These are phyloP conservation scores for Clausena lansium DNA, from an alignment of 345 rosid species.

Conservation along the genomic window DNA sequence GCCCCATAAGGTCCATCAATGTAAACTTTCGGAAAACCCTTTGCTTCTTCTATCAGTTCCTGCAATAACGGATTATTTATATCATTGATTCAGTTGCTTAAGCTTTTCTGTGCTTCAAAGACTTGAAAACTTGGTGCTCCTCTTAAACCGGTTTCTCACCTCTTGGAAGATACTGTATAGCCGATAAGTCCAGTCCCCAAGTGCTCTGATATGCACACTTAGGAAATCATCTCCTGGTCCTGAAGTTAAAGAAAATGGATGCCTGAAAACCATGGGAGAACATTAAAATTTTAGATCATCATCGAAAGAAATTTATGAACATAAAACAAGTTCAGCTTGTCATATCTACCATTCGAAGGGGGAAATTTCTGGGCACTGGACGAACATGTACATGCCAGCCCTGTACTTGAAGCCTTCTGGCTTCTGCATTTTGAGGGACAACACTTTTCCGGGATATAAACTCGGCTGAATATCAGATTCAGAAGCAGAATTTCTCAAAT, in stretches of 20 bases:
- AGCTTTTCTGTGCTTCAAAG: background rate
- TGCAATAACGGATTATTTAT: constrained; percentile 4
- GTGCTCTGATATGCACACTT: constrained; percentile 53
- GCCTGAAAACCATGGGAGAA: constrained; percentile 37
- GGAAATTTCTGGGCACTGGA: constrained; percentile 60
- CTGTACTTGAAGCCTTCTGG: constrained; percentile 44
- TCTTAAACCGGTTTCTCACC: constrained; percentile 22
- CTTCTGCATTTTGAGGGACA: constrained; percentile 39
- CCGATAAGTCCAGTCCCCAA: constrained; percentile 63
- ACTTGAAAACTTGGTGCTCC: background rate
- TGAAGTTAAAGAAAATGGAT: constrained; percentile 61
- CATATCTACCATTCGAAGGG: constrained; percentile 49
- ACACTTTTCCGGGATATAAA: constrained; percentile 47
- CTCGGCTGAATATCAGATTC: constrained; percentile 32
- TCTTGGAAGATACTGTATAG: constrained; percentile 46
- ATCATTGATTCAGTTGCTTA: background rate
- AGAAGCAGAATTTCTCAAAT: background rate
- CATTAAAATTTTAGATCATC: background rate
- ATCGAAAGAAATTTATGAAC: background rate
- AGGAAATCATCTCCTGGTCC: constrained; percentile 46
- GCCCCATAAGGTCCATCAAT: constrained; percentile 63
- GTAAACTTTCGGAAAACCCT: constrained; percentile 38
- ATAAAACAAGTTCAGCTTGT: background rate
- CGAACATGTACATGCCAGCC: constrained; percentile 49
- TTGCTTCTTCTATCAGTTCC: constrained; percentile 29